Conservation (phyloP, 2,329 filamentous ascomycete genomes). For the Pyrenophora tritici-repentis region DNA sequence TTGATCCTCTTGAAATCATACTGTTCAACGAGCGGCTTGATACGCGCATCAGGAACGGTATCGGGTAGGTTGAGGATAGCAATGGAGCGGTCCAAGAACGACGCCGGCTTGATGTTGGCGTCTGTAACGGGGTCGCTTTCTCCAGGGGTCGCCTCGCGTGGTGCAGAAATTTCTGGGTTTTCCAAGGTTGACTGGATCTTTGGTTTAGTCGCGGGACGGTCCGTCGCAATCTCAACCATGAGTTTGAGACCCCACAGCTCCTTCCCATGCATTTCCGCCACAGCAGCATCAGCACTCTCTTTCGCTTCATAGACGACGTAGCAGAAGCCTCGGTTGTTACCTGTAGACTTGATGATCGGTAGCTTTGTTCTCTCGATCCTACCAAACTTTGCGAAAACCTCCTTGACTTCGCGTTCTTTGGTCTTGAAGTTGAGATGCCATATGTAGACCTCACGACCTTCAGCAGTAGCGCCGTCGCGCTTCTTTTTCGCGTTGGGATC, state of each 20-base stretch:
- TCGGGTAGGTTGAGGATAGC: slow-evolving; percentile 86
- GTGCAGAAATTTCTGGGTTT: slow-evolving; percentile 49
- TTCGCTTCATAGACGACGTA: slow-evolving; percentile 77
- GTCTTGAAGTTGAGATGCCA: slow-evolving; percentile 84
- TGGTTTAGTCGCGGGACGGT: slow-evolving; percentile 52
- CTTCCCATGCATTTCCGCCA: slow-evolving; percentile 68
- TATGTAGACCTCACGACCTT: slow-evolving; percentile 84
- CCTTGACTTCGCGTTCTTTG: slow-evolving; percentile 71
- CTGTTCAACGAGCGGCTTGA: slow-evolving; percentile 72
- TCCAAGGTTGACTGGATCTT: slow-evolving; percentile 52
- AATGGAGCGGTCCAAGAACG: slow-evolving; percentile 67
- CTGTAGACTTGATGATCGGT: slow-evolving; percentile 65
- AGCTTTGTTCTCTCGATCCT: slow-evolving; percentile 74
- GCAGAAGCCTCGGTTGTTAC: slow-evolving; percentile 74
- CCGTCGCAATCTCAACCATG: slow-evolving; percentile 59
- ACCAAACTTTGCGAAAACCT: slow-evolving; percentile 76
- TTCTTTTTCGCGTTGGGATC: slow-evolving; percentile 78
- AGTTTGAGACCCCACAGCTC: slow-evolving; percentile 71
- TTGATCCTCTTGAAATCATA: slow-evolving; percentile 78
- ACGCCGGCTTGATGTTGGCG: slow-evolving; percentile 20
- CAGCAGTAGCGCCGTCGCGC: slow-evolving; percentile 79
- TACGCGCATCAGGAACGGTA: slow-evolving; percentile 85
- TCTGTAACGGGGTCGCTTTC: slow-evolving; percentile 34
- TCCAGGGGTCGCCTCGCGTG: slow-evolving; percentile 46
- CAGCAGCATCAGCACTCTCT: slow-evolving; percentile 68